Percentiles rank a stretch among this genome's conserved stretches.
phyloP scores from a whole-genome alignment of 2,329 filamentous ascomycete genomes.

The Amphichorda felina region DNA sequence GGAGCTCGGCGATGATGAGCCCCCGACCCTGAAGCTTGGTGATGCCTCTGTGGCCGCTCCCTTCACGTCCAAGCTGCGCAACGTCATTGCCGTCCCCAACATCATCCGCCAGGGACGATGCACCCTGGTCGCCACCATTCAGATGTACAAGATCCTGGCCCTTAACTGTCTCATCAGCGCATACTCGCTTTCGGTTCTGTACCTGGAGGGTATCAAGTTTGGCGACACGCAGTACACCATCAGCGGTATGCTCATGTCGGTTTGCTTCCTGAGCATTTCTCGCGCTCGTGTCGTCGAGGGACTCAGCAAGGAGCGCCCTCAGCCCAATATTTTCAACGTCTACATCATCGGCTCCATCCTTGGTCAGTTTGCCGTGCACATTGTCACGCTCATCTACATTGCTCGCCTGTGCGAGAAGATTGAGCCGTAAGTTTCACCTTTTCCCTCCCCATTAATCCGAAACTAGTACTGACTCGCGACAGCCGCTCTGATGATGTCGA shows the following conservation, averaged over 20 bases:
- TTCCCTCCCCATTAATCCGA: constrained; percentile 1
- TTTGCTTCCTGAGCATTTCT: constrained; percentile 98
- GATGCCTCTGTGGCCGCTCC: constrained; percentile 95
- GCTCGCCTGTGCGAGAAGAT: constrained; percentile 77
- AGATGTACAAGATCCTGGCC: constrained; percentile 99
- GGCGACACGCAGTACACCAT: constrained; percentile 97
- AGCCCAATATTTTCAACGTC: constrained; percentile 97
- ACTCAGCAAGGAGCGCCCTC: constrained; percentile 90
- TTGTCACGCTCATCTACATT: constrained; percentile 87
- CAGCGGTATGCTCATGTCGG: constrained; percentile 98
- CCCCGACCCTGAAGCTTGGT: constrained; percentile 90
- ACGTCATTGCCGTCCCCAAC: constrained; percentile 94
- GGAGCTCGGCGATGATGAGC: constrained; percentile 79
- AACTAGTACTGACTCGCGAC: constrained; percentile 10
- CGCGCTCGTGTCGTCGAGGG: constrained; percentile 91
- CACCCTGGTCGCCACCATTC: constrained; percentile 94
- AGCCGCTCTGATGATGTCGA: constrained; percentile 55
- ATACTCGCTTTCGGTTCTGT: constrained; percentile 92
- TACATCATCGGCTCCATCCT: constrained; percentile 98
- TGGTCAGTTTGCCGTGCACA: constrained; percentile 93
- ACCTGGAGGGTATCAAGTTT: constrained; percentile 98
- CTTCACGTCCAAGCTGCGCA: constrained; percentile 94
- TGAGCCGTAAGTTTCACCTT: constrained; percentile 57
- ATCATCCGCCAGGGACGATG: constrained; percentile 97
- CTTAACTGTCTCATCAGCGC: constrained; percentile 96